phyloP scores from a whole-genome alignment of 345 rosid species.

The Eucalyptus erythrocorys region DNA sequence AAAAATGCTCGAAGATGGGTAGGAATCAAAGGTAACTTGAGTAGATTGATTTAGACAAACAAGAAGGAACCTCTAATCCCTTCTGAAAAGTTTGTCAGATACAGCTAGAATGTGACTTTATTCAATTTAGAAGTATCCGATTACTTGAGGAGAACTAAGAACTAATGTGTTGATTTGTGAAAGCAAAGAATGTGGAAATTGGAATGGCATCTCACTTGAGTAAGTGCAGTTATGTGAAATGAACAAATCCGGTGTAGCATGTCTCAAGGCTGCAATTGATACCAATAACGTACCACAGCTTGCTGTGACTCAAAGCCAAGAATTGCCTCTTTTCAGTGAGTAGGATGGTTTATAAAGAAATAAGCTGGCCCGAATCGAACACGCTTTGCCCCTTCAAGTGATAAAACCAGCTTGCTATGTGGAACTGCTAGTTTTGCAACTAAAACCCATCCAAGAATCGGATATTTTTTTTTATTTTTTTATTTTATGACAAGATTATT shows the following conservation, averaged over 20 bases:
- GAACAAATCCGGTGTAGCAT: not conserved
- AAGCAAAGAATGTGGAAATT: not conserved
- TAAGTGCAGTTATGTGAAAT: too few relatives aligned
- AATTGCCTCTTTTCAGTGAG: not conserved
- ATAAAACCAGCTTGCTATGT: not conserved
- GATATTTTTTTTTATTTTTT: not conserved
- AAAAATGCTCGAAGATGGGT: not conserved
- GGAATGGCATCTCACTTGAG: not conserved
- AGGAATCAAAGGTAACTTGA: not conserved
- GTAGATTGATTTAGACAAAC: not conserved
- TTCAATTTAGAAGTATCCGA: not conserved
- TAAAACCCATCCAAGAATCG: not conserved
- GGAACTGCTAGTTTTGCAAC: not conserved
- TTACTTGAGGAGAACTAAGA: not conserved
- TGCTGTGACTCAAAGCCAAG: not conserved
- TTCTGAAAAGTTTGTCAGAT: not conserved
- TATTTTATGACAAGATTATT: not conserved
- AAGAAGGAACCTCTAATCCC: not conserved
- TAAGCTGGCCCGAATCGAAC: not conserved
- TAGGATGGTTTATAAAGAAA: not conserved
- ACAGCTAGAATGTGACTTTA: not conserved
- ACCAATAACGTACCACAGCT: not conserved
- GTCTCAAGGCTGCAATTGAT: not conserved
- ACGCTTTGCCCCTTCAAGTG: not conserved
- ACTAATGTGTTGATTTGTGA: not conserved